These are phyloP conservation scores for Pyrenophora teres DNA, from an alignment of 2,329 filamentous ascomycete species.

Conservation along the genomic window DNA sequence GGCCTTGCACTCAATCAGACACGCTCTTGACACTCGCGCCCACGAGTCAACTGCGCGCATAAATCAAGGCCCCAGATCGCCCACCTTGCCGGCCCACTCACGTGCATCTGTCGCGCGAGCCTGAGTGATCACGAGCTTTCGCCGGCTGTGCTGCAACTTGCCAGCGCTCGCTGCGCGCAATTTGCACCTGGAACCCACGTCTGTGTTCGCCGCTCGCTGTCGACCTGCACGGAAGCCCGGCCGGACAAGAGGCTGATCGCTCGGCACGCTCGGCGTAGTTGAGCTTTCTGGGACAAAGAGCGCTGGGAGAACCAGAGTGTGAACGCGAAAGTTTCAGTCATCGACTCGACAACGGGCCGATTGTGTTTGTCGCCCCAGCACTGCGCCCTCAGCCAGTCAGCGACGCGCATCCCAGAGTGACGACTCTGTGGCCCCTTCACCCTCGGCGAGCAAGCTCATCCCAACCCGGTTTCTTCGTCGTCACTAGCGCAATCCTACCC, in stretches of 20 bases:
- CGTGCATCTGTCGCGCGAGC: slow-evolving; percentile 6
- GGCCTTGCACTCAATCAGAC: slow-evolving; percentile 13
- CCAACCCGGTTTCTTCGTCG: slow-evolving; percentile 23
- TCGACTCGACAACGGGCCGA: slow-evolving; percentile 42
- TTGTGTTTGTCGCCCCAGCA: slow-evolving; percentile 21
- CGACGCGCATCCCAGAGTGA: slow-evolving; percentile 17
- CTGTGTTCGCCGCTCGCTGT: slow-evolving; percentile 2
- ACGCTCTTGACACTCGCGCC: slow-evolving; percentile 10
- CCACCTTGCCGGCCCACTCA: slow-evolving; percentile 12
- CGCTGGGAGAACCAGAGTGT: slow-evolving; percentile 31
- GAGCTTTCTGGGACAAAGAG: slow-evolving; percentile 28
- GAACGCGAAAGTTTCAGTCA: slow-evolving; percentile 26
- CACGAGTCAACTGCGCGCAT: slow-evolving; percentile 26
- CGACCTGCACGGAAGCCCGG: slow-evolving; percentile 32
- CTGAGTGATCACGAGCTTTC: too few relatives aligned
- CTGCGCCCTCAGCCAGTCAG: slow-evolving; percentile 18
- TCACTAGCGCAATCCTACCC: slow-evolving; percentile 19
- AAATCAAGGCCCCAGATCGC: slow-evolving; percentile 17
- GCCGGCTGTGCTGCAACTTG: too few relatives aligned
- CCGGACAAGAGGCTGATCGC: slow-evolving; percentile 42
- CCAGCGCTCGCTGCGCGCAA: not conserved
- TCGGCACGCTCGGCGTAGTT: slow-evolving; percentile 44
- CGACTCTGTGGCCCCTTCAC: slow-evolving; percentile 24
- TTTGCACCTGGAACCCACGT: too few relatives aligned
- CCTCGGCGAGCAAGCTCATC: slow-evolving; percentile 27